Conservation (phyloP, 1,284 basidiomycete species). For the Ganoderma resinaceum region DNA sequence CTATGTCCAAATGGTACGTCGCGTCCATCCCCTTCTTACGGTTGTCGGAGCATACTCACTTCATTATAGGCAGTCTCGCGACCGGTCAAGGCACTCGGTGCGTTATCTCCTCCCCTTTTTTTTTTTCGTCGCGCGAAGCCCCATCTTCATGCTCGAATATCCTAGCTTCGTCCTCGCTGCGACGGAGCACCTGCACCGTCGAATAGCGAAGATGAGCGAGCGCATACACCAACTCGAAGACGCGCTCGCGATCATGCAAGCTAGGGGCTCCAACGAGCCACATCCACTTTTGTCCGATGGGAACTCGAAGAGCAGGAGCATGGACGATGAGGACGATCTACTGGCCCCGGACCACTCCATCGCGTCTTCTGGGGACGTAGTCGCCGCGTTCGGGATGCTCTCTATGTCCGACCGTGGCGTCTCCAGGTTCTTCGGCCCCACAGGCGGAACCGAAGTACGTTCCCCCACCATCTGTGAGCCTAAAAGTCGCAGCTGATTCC, state of each 20-base stretch:
- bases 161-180: conserved; percentile 78
- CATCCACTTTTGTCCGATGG: conserved; percentile 71
- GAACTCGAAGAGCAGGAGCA: conserved; percentile 52
- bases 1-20: conserved; percentile 73
- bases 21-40: not conserved
- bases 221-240: conserved; percentile 81
- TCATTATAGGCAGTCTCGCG: conserved; percentile 39
- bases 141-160: not conserved
- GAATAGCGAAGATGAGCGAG: conserved; percentile 75
- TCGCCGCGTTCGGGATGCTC: conserved; percentile 58
- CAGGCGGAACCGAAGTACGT: conserved; percentile 61
- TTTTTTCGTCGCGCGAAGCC: not conserved
- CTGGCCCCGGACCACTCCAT: conserved; percentile 11
- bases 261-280: conserved; percentile 52
- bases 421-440: conserved; percentile 71
- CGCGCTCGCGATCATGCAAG: conserved; percentile 59
- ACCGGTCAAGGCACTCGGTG: conserved; percentile 75
- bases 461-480: not conserved
- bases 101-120: conserved; percentile 25
- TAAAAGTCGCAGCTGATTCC: conserved; percentile 13
- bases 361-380: conserved; percentile 29
- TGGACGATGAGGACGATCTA: conserved; percentile 34
- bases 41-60: conserved; percentile 7
- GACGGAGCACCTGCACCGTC: conserved; percentile 75
- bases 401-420: conserved; percentile 67